Percentiles rank a stretch among this genome's conserved stretches.
phyloP scores from a whole-genome alignment of 495 filamentous ascomycete species.

The Podospora appendiculata region DNA sequence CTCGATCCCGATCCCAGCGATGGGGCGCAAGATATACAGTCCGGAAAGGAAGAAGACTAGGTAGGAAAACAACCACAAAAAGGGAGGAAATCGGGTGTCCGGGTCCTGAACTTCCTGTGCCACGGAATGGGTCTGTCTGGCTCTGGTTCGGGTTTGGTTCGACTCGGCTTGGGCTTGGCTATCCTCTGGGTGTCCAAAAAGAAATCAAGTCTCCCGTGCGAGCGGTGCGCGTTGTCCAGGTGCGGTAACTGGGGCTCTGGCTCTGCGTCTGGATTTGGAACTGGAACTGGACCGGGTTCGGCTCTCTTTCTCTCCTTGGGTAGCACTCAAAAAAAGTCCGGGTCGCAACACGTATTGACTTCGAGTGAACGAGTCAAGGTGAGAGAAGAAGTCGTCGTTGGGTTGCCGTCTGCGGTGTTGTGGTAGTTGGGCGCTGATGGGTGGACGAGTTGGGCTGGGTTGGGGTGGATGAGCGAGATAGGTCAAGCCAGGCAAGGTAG shows the following conservation, averaged over 20 bases:
- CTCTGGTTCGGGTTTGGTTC: too few species aligned
- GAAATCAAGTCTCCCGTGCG: constrained; percentile 1
- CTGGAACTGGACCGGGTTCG: constrained; percentile 1
- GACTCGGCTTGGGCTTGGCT: neutral
- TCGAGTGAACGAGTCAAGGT: constrained; percentile 31
- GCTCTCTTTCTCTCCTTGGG: constrained; percentile 5
- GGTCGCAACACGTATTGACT: constrained; percentile 16
- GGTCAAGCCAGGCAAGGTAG: neutral
- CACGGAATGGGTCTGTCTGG: constrained; percentile 6
- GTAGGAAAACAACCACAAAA: constrained; percentile 8
- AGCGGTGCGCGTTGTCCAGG: neutral
- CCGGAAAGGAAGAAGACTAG: constrained; percentile 4
- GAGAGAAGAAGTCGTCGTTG: constrained; percentile 4
- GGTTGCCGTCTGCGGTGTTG: neutral
- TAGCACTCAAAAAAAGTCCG: neutral
- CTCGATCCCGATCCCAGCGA: constrained; percentile 23
- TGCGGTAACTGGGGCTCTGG: too few species aligned
- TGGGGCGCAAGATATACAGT: constrained; percentile 2
- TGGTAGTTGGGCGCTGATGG: constrained; percentile 13
- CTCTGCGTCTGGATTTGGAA: neutral
- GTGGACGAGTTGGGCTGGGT: neutral
- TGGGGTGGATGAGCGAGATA: neutral
- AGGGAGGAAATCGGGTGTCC: constrained; percentile 12
- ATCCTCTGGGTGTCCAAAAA: constrained; percentile 4
- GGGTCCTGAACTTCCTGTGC: constrained; percentile 5